Conservation (phyloP, 108 stramenopile genomes). For the Discostella pseudostelligera region DNA sequence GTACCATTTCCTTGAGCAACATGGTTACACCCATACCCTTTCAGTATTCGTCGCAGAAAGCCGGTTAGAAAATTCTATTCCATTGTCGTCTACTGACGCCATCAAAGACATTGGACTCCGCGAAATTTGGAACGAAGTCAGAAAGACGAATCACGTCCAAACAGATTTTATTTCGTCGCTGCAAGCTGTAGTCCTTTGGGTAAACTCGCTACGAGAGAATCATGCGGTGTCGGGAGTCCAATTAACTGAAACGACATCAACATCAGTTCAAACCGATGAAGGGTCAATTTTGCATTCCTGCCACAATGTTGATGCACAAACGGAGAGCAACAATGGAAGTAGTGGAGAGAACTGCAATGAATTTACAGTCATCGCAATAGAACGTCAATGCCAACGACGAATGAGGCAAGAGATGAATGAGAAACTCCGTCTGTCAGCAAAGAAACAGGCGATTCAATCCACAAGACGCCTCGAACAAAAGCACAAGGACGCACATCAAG, state of each 20-base stretch:
- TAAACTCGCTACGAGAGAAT: not conserved
- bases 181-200: conserved; percentile 1
- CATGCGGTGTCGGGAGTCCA: not conserved
- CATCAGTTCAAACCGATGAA: conserved; percentile 21
- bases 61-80: conserved; percentile 9
- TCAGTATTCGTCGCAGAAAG: conserved; percentile 36
- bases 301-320: not conserved
- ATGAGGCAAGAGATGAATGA: conserved; percentile 39
- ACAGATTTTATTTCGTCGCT: not conserved
- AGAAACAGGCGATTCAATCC: conserved; percentile 39
- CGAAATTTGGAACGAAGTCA: conserved; percentile 13
- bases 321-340: not conserved
- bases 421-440: conserved; percentile 37
- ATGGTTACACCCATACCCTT: conserved; percentile 20
- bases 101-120: conserved; percentile 27
- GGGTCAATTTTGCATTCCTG: not conserved
- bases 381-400: conserved; percentile 23
- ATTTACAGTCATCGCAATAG: conserved; percentile 22
- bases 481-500: conserved; percentile 19
- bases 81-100: conserved; percentile 12
- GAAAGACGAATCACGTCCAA: not conserved
- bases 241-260: not conserved
- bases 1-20: conserved; percentile 16
- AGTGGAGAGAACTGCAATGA: conserved; percentile 15
- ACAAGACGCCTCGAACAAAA: conserved; percentile 17